Percentiles rank a stretch among this genome's conserved stretches.
Evolutionary conservation across 352 stramenopile genomes (phyloP).

Genomic region (Pilasporangium apinafurcum): DNA sequence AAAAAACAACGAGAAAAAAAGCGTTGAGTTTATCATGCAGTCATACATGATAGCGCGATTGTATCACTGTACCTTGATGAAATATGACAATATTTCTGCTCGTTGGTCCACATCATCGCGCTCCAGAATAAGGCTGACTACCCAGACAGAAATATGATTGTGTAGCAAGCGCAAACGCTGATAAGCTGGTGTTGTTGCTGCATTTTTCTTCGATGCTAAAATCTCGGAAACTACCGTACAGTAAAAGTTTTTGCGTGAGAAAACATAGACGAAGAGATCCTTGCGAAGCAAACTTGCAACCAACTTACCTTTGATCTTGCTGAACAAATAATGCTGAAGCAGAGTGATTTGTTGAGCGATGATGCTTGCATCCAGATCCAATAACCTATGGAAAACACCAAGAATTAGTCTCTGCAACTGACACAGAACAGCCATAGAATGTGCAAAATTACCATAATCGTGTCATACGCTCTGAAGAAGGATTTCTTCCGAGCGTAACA

Average conservation of each 20-base stretch:
- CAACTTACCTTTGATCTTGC: conserved; percentile 71
- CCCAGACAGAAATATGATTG: conserved; percentile 84
- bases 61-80: conserved; percentile 50
- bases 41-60: background rate
- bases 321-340: conserved; percentile 86
- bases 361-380: conserved; percentile 71
- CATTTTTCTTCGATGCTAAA: conserved; percentile 64
- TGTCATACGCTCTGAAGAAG: conserved; percentile 16
- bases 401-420: background rate
- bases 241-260: too few species aligned
- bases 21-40: background rate
- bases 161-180: conserved; percentile 77
- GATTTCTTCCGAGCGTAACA: conserved; percentile 26
- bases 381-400: conserved; percentile 30
- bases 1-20: background rate
- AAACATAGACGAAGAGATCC: too few species aligned
- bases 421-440: background rate
- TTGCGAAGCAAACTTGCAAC: too few species aligned
- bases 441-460: conserved; percentile 56
- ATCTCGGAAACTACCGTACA: conserved; percentile 60
- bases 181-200: conserved; percentile 75
- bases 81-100: conserved; percentile 75
- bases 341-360: conserved; percentile 82
- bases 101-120: conserved; percentile 75
- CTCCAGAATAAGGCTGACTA: conserved; percentile 75